Conservation (phyloP, 305 asterid genomes). For the Fraxinus ornus region DNA sequence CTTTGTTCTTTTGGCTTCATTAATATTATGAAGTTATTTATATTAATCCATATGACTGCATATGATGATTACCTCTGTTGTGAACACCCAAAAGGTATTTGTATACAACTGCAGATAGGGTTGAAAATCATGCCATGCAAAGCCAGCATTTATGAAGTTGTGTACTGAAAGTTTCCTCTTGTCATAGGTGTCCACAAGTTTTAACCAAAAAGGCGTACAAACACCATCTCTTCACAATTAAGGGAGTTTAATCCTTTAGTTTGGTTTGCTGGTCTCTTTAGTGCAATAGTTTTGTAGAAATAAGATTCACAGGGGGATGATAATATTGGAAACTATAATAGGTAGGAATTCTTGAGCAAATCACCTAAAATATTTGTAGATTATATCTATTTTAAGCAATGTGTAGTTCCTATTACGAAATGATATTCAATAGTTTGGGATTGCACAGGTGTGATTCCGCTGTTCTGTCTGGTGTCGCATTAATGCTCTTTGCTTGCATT, state of each 20-base stretch:
- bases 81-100: not conserved
- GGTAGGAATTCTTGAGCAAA: not conserved
- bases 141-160: conserved; percentile 1
- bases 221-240: not conserved
- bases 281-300: conserved; percentile 11
- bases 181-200: not conserved
- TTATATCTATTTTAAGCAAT: conserved; percentile 12
- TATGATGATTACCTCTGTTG: not conserved
- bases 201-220: not conserved
- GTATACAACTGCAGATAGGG: not conserved
- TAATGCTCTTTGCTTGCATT: conserved; percentile 78
- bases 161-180: not conserved
- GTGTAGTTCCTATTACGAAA: conserved; percentile 12
- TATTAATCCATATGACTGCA: not conserved
- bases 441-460: conserved; percentile 92
- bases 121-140: not conserved
- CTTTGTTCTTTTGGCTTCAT: conserved; percentile 5
- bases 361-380: conserved; percentile 9
- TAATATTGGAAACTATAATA: not conserved
- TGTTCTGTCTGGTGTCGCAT: conserved; percentile 74
- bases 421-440: conserved; percentile 25
- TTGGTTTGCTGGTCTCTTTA: conserved; percentile 17
- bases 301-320: conserved; percentile 6
- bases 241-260: not conserved
- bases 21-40: not conserved